Percentiles rank a stretch among this genome's conserved stretches.
Conservation (phyloP, 257 asterid species). For the Fraxinus cuspidata region DNA sequence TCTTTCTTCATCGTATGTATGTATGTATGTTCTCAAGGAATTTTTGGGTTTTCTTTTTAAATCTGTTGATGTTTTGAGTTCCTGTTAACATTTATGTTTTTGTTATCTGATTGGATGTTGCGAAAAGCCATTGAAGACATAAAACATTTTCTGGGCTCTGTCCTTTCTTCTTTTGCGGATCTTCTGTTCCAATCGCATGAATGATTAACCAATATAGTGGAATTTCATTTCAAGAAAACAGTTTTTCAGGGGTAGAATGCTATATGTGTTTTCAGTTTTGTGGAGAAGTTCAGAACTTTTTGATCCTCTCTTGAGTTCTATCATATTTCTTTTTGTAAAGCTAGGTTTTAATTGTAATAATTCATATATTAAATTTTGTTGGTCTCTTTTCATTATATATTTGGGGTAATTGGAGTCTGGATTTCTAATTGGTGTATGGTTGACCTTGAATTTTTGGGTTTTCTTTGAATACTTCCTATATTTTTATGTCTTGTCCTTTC, state of each 20-base stretch:
- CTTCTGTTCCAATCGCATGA: slow-evolving; percentile 25
- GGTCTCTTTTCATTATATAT: not conserved
- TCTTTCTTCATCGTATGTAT: slow-evolving; percentile 16
- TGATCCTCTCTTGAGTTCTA: slow-evolving; percentile 5
- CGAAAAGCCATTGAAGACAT: slow-evolving; percentile 27
- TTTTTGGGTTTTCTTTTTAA: slow-evolving; percentile 6
- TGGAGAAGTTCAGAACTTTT: slow-evolving; percentile 15
- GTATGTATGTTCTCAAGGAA: slow-evolving; percentile 1
- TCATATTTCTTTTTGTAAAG: not conserved
- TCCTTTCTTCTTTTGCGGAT: slow-evolving; percentile 24
- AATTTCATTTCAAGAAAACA: not conserved
- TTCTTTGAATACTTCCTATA: slow-evolving; percentile 9
- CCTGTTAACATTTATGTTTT: slow-evolving; percentile 13
- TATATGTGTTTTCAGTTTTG: slow-evolving; percentile 23
- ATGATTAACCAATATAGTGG: not conserved
- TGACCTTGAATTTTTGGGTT: slow-evolving; percentile 37
- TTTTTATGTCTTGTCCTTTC: slow-evolving; percentile 14
- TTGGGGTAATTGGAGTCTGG: slow-evolving; percentile 15
- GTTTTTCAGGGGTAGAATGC: slow-evolving; percentile 18
- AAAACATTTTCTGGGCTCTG: slow-evolving; percentile 18
- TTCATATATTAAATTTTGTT: not conserved
- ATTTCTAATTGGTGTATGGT: slow-evolving; percentile 22
- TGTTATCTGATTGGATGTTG: slow-evolving; percentile 29
- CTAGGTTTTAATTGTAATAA: not conserved
- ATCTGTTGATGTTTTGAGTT: slow-evolving; percentile 21